Percentiles rank a stretch among this genome's conserved stretches.
These are phyloP conservation scores for Fonsecaea monophora DNA, from an alignment of 2,329 filamentous ascomycete species.

Conservation along the genomic window DNA sequence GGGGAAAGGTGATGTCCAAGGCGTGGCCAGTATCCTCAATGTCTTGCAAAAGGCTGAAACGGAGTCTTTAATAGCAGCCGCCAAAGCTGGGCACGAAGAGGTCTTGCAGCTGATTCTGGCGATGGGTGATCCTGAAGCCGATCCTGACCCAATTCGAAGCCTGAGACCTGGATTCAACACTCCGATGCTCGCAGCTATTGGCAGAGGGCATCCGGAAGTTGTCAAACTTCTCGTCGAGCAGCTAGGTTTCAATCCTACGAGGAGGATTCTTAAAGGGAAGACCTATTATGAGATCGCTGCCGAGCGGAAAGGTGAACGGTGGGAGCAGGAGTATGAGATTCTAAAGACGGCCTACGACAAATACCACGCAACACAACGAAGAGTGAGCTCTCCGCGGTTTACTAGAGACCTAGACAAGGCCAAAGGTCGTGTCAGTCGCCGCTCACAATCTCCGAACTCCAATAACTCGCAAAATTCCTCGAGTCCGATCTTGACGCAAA, in stretches of 20 bases:
- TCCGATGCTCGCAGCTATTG: conserved; percentile 92
- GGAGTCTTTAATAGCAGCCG: conserved; percentile 86
- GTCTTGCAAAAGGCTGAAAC: conserved; percentile 70
- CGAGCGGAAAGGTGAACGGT: conserved; percentile 81
- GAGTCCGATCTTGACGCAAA: conserved; percentile 39
- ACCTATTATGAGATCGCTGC: conserved; percentile 88
- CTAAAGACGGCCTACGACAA: conserved; percentile 69
- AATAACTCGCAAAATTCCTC: conserved; percentile 35
- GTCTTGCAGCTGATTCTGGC: conserved; percentile 80
- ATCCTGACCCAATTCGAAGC: conserved; percentile 69
- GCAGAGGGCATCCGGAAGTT: conserved; percentile 83
- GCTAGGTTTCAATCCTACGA: conserved; percentile 80
- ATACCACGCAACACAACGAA: conserved; percentile 43
- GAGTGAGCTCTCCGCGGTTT: conserved; percentile 48
- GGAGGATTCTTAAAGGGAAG: conserved; percentile 72
- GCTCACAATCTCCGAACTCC: conserved; percentile 50
- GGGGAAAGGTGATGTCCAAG: conserved; percentile 57
- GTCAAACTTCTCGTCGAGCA: conserved; percentile 80
- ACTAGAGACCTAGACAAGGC: conserved; percentile 51
- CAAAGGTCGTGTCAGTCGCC: conserved; percentile 44
- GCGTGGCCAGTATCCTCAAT: conserved; percentile 58
- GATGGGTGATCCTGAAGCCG: conserved; percentile 69
- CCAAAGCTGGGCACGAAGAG: conserved; percentile 87
- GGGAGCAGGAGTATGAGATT: conserved; percentile 85
- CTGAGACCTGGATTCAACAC: conserved; percentile 75